Base-by-base conservation (phyloP, 2,329 filamentous ascomycete species). In the Fusarium bulbicola region DNA sequence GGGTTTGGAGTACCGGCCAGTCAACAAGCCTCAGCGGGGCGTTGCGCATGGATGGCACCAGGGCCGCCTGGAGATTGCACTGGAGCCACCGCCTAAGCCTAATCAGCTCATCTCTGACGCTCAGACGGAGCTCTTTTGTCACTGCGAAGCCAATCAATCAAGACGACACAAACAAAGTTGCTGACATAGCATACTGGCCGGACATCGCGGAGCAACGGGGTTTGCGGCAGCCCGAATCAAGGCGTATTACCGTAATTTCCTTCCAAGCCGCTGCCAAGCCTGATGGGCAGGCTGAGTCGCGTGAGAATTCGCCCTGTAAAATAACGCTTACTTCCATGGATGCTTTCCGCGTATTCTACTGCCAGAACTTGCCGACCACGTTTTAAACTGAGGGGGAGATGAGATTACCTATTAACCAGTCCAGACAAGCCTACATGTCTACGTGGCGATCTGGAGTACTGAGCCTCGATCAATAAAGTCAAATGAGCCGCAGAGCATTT, bases 191-290 rank as follows among this genome's bases (percentile, higher is more conserved):
- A 49, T 57, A 57, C 30, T 36, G 52, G 49, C 74, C 70, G 64
- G 72, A 43, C 56, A 57, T 57, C 59, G 64, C 76, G 76, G 76
- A 75, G 76, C 66, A 36, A 77, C 76, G 76, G 76, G 71, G 74
- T 77, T 76, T 76, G 52, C 32, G 21, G 60, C 34, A 74, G 56
- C 59, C 76, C 76, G 76, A 74, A 73, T 54, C 63, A 45, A 74
- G 60, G 63, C 65, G 72, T 76, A 77, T 78, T 71, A 72, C 67
- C 65, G 71, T 74, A 78, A 78, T 78, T 78, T 78, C 76, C 73
- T 74, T 61, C 60, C 14, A 65, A 43, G 69, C 53, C 63, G 62
- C 68, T 64, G 75, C 74, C 74, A 75, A 77, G 75, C 36, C 59
- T 62, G 57, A 70, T 64, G 59, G 62, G 59, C 57, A 63, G 69